Conservation (phyloP, 805 yeast genomes). For the Cyberlindnera nakhonratchasimensis region DNA sequence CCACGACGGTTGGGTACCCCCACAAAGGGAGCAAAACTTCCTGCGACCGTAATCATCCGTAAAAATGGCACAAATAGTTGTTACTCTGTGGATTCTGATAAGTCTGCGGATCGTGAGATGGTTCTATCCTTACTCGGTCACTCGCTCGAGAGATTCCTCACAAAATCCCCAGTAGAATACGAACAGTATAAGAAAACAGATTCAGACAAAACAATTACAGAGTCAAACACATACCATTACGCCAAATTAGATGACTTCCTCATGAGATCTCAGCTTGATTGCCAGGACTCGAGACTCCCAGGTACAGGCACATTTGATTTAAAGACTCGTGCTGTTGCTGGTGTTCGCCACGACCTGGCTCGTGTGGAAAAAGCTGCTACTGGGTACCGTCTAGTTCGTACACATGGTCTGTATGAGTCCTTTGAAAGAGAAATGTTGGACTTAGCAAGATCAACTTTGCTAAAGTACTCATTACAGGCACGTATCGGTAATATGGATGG, state of each 20-base stretch:
- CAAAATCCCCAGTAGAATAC: conserved; percentile 54
- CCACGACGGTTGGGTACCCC: conserved; percentile 34
- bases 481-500: conserved; percentile 97
- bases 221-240: conserved; percentile 59
- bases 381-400: conserved; percentile 61
- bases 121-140: conserved; percentile 75
- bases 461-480: conserved; percentile 88
- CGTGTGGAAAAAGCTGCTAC: conserved; percentile 43
- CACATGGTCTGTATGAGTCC: conserved; percentile 70
- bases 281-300: conserved; percentile 70
- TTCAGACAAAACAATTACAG: conserved; percentile 20
- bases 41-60: conserved; percentile 58
- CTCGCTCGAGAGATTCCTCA: conserved; percentile 70
- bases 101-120: conserved; percentile 61
- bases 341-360: conserved; percentile 72
- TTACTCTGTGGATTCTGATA: conserved; percentile 70
- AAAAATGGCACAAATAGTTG: conserved; percentile 31
- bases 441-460: conserved; percentile 66
- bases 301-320: conserved; percentile 91
- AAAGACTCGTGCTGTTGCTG: conserved; percentile 87
- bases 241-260: conserved; percentile 64
- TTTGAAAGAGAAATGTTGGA: conserved; percentile 78
- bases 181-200: conserved; percentile 28
- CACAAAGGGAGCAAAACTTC: conserved; percentile 44
- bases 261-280: conserved; percentile 89